Evolutionary conservation across 768 basidiomycete species (phyloP).

Genomic region (Lentinula lateritia): DNA sequence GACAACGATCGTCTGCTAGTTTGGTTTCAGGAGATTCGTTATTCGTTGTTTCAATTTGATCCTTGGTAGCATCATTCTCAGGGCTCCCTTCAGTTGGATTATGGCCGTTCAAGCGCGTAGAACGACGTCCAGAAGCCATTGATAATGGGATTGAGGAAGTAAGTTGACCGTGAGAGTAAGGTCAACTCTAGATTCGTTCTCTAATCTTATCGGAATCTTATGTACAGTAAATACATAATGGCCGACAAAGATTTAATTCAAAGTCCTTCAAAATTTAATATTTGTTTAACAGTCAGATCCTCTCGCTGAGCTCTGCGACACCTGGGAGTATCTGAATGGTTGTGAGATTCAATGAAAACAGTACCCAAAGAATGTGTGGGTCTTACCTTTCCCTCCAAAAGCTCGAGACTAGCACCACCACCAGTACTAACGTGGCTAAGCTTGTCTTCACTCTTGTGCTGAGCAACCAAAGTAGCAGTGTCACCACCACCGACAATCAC

Average conservation of each 20-base stretch:
- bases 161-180: not conserved
- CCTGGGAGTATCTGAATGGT: conserved; percentile 70
- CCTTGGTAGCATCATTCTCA: not conserved
- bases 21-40: not conserved
- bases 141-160: not conserved
- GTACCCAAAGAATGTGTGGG: not conserved
- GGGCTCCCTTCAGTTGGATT: conserved; percentile 20
- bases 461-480: conserved; percentile 94
- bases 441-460: conserved; percentile 77
- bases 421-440: conserved; percentile 97
- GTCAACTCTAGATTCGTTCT: not conserved
- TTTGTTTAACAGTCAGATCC: conserved; percentile 30
- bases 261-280: not conserved
- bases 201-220: too few species aligned
- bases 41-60: not conserved
- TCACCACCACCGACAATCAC: conserved; percentile 97
- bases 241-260: not conserved
- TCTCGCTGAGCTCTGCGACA: conserved; percentile 86
- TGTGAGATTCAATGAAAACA: conserved; percentile 8
- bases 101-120: conserved; percentile 29
- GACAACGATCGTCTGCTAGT: conserved; percentile 19
- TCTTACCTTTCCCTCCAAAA: conserved; percentile 93
- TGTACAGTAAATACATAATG: too few species aligned
- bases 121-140: conserved; percentile 44
- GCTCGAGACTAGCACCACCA: conserved; percentile 88